Conservation (phyloP, 2,329 filamentous ascomycete genomes). For the Aspergillus fructus region DNA sequence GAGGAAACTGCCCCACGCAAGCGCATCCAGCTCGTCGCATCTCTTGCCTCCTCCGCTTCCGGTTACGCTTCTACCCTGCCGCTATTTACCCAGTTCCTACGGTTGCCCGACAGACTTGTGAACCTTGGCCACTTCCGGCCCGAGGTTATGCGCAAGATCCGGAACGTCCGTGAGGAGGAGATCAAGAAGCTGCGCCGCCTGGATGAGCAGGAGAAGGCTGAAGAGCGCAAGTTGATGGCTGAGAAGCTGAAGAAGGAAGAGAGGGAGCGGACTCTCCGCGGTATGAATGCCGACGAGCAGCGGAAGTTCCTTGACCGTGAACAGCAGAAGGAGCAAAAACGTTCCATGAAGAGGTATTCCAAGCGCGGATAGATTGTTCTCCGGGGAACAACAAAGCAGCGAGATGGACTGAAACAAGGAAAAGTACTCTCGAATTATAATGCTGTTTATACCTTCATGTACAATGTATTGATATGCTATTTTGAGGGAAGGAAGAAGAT, state of each 20-base stretch:
- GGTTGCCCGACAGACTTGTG: slow-evolving; percentile 79
- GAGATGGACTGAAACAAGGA: slow-evolving; percentile 3
- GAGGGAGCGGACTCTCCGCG: slow-evolving; percentile 76
- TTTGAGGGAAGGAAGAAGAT: slow-evolving; percentile 2
- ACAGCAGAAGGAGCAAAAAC: slow-evolving; percentile 68
- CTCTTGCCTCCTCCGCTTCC: slow-evolving; percentile 62
- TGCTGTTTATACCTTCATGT: slow-evolving; percentile 22
- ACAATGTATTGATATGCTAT: slow-evolving; percentile 23
- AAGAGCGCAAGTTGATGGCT: slow-evolving; percentile 54
- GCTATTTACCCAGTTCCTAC: slow-evolving; percentile 78
- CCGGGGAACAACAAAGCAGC: background rate
- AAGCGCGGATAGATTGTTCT: slow-evolving; percentile 45
- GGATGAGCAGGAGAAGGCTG: slow-evolving; percentile 69
- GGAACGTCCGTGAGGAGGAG: slow-evolving; percentile 74
- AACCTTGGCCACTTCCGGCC: slow-evolving; percentile 79
- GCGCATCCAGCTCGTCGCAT: slow-evolving; percentile 74
- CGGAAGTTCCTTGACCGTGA: slow-evolving; percentile 83
- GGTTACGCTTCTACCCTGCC: slow-evolving; percentile 68
- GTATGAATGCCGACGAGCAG: slow-evolving; percentile 77
- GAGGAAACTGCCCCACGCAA: slow-evolving; percentile 84
- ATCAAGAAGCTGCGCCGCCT: slow-evolving; percentile 75
- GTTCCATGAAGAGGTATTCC: slow-evolving; percentile 63
- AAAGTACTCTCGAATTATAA: slow-evolving; percentile 19
- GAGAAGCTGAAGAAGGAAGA: slow-evolving; percentile 79
- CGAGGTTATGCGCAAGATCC: slow-evolving; percentile 84